Evolutionary conservation across 768 basidiomycete species (phyloP).

Genomic region (Mrakia blollopis): DNA sequence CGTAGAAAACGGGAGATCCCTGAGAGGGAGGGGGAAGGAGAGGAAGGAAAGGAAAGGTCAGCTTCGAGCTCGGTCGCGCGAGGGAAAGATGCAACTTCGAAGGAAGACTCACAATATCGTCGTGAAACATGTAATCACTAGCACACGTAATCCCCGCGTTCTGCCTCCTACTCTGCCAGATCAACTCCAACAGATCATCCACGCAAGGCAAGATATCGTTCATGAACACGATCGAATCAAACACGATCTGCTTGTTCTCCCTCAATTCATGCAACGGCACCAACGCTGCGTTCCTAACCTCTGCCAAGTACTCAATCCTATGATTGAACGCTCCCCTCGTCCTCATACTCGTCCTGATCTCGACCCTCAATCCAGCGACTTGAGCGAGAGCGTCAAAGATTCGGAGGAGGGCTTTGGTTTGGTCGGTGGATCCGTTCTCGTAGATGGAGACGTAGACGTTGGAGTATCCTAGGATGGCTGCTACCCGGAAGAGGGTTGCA

Average conservation of each 20-base stretch:
- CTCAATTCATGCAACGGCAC: slow-evolving; percentile 90
- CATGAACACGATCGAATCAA: slow-evolving; percentile 97
- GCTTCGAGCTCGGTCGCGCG: neutral
- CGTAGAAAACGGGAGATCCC: slow-evolving; percentile 88
- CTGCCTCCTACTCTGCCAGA: slow-evolving; percentile 86
- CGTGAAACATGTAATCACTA: slow-evolving; percentile 98
- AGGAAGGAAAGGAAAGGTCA: neutral
- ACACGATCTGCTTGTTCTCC: slow-evolving; percentile 85
- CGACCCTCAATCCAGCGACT: slow-evolving; percentile 83
- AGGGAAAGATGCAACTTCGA: neutral
- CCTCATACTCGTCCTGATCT: slow-evolving; percentile 86
- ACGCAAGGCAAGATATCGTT: slow-evolving; percentile 98
- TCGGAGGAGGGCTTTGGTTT: slow-evolving; percentile 91
- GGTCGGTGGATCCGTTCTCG: slow-evolving; percentile 98
- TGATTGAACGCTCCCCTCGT: slow-evolving; percentile 96
- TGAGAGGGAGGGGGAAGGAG: slow-evolving; percentile 35
- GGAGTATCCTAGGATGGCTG: slow-evolving; percentile 87
- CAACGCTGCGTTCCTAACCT: slow-evolving; percentile 97
- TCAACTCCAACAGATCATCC: slow-evolving; percentile 94
- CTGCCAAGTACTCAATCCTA: slow-evolving; percentile 99
- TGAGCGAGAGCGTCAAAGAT: slow-evolving; percentile 91
- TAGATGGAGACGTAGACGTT: slow-evolving; percentile 98
- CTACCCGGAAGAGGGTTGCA: slow-evolving; percentile 88
- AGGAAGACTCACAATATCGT: slow-evolving; percentile 64
- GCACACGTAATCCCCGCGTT: slow-evolving; percentile 99